Conservation (phyloP, 2,329 filamentous ascomycete genomes). For the Aspergillus sp. region DNA sequence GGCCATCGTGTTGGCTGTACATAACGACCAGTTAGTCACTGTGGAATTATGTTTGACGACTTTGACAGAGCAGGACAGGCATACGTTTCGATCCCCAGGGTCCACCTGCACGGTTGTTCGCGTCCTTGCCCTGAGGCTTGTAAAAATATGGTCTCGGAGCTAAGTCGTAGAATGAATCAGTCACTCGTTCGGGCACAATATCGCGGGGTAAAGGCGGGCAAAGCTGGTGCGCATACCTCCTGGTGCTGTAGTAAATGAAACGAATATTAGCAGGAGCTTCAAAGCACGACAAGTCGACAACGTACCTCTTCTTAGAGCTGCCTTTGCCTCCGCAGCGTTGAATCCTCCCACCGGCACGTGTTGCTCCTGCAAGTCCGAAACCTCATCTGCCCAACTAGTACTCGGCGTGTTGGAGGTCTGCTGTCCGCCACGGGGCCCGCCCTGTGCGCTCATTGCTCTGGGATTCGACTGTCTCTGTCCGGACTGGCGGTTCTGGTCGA, state of each 20-base stretch:
- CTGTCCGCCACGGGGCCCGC: conserved; percentile 30
- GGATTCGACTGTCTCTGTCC: conserved; percentile 36
- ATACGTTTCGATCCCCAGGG: conserved; percentile 49
- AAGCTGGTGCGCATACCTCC: conserved; percentile 25
- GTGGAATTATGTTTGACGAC: not conserved
- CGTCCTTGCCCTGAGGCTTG: conserved; percentile 39
- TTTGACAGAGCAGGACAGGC: conserved; percentile 12
- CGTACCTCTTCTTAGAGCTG: conserved; percentile 41
- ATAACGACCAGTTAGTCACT: not conserved
- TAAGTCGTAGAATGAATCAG: conserved; percentile 12
- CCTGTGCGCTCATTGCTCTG: conserved; percentile 34
- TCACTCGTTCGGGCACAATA: not conserved
- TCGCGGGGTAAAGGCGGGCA: not conserved
- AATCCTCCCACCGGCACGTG: conserved; percentile 46
- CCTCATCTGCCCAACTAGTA: conserved; percentile 30
- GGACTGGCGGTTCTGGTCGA: conserved; percentile 37
- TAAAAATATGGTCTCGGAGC: conserved; percentile 39
- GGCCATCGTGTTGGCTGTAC: conserved; percentile 47
- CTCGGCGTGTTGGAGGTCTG: conserved; percentile 22
- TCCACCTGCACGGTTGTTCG: conserved; percentile 36
- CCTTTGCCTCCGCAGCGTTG: conserved; percentile 45
- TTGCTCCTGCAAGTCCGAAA: conserved; percentile 31
- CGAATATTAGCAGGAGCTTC: not conserved
- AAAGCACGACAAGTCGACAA: not conserved
- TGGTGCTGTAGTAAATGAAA: conserved; percentile 21